Base-by-base conservation (phyloP, 352 stramenopile genomes). In the Pythium vanterpoolii region DNA sequence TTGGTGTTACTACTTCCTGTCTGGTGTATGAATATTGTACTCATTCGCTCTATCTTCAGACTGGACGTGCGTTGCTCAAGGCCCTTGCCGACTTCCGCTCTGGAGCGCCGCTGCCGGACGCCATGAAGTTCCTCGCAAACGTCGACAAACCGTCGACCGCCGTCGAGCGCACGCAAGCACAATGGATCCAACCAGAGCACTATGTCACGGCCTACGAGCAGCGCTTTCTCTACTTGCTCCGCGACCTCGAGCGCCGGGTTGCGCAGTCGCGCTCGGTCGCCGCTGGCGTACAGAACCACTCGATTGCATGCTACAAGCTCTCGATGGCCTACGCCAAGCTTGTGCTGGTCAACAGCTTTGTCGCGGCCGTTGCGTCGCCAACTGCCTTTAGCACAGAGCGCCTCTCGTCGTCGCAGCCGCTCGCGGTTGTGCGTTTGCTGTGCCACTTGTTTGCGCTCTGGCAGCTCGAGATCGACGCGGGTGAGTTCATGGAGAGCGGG, bases 21-120 rank as follows among this genome's bases (percentile, higher is more conserved):
- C n/a, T n/a, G n/a, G n/a, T n/a, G n/a, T n/a, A n/a, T n/a, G n/a
- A n/a, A n/a, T n/a, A n/a, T n/a, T n/a, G n/a, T n/a, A n/a, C n/a
- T n/a, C n/a, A 97, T 56, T 96, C 98, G 65, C 74, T 99, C 21
- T 90, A 90, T 13, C 87, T 98, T 59, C 58, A 65, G 50, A 65
- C 58, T 24, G 58, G 40, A 26, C 58, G 58, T 16, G 30, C 58
- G 27, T 49, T 87, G 31, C 38, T 84, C 44, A 87, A 87, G 60
- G 33, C 76, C 6, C 68, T 85, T 18, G 55, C 21, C 0, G 63
- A 70, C 33, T 87, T 73, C 60, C 75, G 74, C 27, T 48, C 62
- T 9, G 64, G 48, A 28, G 62, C 36, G 5, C 39, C 31, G 27
- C 56, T 82, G 27, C 76, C 75, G n/a, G 64, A 63, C 21, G 64